A percentile compares a stretch with the other conserved stretches of the same genome.
Evolutionary conservation across 2,329 filamentous ascomycete species (phyloP).

Genomic region (Xylaria sp.): DNA sequence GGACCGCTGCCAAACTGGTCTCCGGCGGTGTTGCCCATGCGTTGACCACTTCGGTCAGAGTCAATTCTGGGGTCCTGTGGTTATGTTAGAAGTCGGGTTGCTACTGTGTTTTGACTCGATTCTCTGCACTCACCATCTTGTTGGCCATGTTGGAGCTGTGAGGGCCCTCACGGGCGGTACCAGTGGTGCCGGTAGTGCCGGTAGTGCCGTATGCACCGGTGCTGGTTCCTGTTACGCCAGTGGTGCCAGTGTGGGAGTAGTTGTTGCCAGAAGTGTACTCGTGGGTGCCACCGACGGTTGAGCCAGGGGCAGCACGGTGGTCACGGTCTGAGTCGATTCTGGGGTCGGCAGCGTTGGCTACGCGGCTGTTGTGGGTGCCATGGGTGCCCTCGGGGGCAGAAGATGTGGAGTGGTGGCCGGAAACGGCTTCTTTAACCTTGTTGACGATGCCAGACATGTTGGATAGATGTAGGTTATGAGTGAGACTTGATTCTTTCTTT

Average conservation of each 20-base stretch:
- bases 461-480: slow-evolving; percentile 38
- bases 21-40: slow-evolving; percentile 45
- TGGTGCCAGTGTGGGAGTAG: slow-evolving; percentile 34
- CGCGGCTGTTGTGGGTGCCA: slow-evolving; percentile 46
- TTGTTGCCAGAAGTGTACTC: slow-evolving; percentile 43
- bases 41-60: slow-evolving; percentile 56
- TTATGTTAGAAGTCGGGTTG: background rate
- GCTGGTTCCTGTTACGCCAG: slow-evolving; percentile 17
- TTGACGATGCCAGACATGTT: slow-evolving; percentile 68
- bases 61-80: slow-evolving; percentile 63
- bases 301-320: slow-evolving; percentile 47
- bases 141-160: slow-evolving; percentile 61
- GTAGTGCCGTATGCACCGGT: background rate
- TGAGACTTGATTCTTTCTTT: background rate
- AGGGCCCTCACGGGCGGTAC: slow-evolving; percentile 53
- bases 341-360: slow-evolving; percentile 50
- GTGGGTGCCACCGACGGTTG: slow-evolving; percentile 41
- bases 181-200: slow-evolving; percentile 9
- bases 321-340: slow-evolving; percentile 52
- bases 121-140: slow-evolving; percentile 50
- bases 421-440: slow-evolving; percentile 69
- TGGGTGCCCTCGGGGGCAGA: slow-evolving; percentile 49
- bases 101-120: background rate
- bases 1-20: slow-evolving; percentile 48
- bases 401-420: slow-evolving; percentile 54